A percentile compares a stretch with the other conserved stretches of the same genome.
Evolutionary conservation across 208 protist species (phyloP).

Genomic region (Leishmania tarentolae): DNA sequence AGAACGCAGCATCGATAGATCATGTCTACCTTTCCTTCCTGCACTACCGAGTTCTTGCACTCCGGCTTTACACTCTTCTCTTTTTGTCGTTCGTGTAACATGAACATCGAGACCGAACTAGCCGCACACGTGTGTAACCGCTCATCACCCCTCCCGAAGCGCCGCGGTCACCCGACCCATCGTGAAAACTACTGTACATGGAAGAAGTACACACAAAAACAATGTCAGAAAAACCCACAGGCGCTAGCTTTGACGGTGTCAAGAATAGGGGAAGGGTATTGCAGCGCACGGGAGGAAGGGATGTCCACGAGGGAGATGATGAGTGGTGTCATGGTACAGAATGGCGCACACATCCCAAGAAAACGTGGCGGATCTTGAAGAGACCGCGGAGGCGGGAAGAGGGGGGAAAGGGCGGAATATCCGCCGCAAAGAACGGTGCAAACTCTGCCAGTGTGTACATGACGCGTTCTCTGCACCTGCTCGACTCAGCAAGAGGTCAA

Average conservation of each 20-base stretch:
- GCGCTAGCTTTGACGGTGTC: background rate
- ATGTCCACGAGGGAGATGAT: background rate
- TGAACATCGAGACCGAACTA: background rate
- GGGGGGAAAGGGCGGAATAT: background rate
- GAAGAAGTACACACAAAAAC: background rate
- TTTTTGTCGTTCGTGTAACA: background rate
- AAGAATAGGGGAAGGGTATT: background rate
- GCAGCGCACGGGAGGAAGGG: background rate
- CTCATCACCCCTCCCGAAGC: background rate
- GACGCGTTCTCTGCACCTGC: background rate
- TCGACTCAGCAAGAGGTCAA: background rate
- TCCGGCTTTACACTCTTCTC: too few species aligned
- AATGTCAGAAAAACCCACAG: background rate
- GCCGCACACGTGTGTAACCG: background rate
- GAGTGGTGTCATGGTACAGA: background rate
- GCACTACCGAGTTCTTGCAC: background rate
- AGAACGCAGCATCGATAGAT: too few species aligned
- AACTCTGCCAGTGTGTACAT: background rate
- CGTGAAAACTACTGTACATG: slow-evolving; percentile 3
- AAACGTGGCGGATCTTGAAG: background rate
- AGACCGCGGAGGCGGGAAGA: background rate
- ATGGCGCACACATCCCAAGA: background rate
- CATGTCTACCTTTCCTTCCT: too few species aligned
- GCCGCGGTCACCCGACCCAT: background rate
- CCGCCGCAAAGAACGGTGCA: background rate